Evolutionary conservation across 352 stramenopile species (phyloP).

Genomic region (Albugo laibachii): DNA sequence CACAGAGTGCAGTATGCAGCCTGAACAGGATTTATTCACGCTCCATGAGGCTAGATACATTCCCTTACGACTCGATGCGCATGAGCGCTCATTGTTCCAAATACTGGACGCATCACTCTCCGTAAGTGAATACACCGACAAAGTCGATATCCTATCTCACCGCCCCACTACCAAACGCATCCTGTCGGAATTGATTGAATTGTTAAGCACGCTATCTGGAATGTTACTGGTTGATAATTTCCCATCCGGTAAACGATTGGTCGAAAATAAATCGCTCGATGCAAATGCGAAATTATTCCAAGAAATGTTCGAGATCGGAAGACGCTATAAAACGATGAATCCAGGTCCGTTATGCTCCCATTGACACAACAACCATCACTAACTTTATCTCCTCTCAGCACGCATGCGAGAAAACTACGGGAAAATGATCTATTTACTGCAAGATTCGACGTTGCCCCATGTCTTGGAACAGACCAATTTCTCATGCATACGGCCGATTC

Average conservation of each 20-base stretch:
- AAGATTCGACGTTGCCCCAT: conserved; percentile 71
- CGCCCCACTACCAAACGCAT: conserved; percentile 53
- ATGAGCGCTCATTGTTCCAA: conserved; percentile 55
- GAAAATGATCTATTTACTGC: conserved; percentile 89
- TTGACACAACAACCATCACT: neutral
- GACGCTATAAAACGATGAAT: conserved; percentile 90
- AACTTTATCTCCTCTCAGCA: conserved; percentile 8
- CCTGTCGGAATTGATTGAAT: conserved; percentile 37
- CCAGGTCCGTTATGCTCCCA: conserved; percentile 15
- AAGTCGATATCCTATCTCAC: conserved; percentile 73
- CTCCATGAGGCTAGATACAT: conserved; percentile 29
- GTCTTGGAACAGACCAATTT: conserved; percentile 61
- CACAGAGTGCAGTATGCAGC: conserved; percentile 11
- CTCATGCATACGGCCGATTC: conserved; percentile 35
- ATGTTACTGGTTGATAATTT: conserved; percentile 45
- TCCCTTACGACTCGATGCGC: conserved; percentile 37
- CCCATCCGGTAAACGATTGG: conserved; percentile 25
- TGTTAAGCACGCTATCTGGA: conserved; percentile 39
- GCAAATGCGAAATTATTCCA: conserved; percentile 70
- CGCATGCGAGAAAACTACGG: conserved; percentile 84
- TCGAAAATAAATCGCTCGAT: conserved; percentile 36
- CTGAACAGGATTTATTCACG: conserved; percentile 14
- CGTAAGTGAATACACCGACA: conserved; percentile 86
- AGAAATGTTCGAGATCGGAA: conserved; percentile 79
- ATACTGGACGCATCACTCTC: conserved; percentile 66